Percentiles rank a stretch among this genome's conserved stretches.
These are phyloP conservation scores for Gynochthodes officinalis DNA, from an alignment of 257 asterid genomes.

Conservation along the genomic window DNA sequence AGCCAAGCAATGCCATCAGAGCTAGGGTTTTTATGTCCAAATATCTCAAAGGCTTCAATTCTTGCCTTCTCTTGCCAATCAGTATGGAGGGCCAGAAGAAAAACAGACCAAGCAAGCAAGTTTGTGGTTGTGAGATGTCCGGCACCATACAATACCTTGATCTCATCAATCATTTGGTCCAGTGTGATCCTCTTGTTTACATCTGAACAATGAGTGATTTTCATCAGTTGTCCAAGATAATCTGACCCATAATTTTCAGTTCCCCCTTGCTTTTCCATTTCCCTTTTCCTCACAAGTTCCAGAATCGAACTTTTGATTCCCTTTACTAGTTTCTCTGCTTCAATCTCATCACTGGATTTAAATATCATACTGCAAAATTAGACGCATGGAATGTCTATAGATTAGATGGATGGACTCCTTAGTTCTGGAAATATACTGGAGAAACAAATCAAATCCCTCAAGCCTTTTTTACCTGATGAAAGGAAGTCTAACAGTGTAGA, in stretches of 20 bases:
- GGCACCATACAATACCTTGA: constrained; percentile 63
- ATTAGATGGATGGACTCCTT: background rate
- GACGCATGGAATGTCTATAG: constrained; percentile 17
- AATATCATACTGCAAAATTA: constrained; percentile 29
- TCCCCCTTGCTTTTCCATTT: constrained; percentile 16
- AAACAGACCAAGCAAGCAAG: constrained; percentile 51
- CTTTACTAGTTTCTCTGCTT: constrained; percentile 48
- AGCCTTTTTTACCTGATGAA: constrained; percentile 29
- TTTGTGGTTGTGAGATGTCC: constrained; percentile 66
- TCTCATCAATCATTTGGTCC: constrained; percentile 67
- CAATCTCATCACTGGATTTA: constrained; percentile 49
- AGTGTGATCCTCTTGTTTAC: constrained; percentile 27
- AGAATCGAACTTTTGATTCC: constrained; percentile 44
- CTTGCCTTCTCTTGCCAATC: constrained; percentile 75
- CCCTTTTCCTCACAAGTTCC: constrained; percentile 44
- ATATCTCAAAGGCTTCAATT: constrained; percentile 35
- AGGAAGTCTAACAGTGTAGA: constrained; percentile 41
- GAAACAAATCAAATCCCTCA: background rate
- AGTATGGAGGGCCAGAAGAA: constrained; percentile 48
- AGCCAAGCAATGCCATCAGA: constrained; percentile 46
- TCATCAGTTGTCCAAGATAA: constrained; percentile 55
- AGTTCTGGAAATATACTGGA: no score
- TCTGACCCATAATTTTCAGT: constrained; percentile 19
- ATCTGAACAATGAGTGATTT: constrained; percentile 23
- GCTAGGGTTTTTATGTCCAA: constrained; percentile 38